Evolutionary conservation across 2,329 filamentous ascomycete genomes (phyloP), one percentile per base, ranked within the genome.

Genomic region (Curvularia spicifera): DNA sequence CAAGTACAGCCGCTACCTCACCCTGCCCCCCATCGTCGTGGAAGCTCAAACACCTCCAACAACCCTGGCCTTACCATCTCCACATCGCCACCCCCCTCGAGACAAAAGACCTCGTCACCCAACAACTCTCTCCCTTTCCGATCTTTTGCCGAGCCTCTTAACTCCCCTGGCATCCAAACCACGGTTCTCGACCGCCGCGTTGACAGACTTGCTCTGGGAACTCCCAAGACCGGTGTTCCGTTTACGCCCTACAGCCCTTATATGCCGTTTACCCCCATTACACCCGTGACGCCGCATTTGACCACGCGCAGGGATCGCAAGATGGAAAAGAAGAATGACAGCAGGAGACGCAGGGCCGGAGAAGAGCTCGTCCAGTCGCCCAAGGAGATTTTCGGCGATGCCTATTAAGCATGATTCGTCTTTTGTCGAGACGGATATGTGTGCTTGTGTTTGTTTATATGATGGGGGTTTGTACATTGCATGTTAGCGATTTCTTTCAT

Each of bases 221-320:
- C 85, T 3, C 87, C 87, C 0, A 76, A 78, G 20, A 83, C 81
- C 0, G 85, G 84, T 0, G 80, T 86, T 24, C 84, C 84, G 45
- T 89, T 87, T 2, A 90, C 89, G 22, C 90, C 90, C 1, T 93
- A 93, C 75, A 87, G 85, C 54, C 89, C 91, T 0, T 94, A 93
- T 67, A 91, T 93, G 80, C 91, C 91, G 0, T 91, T 88, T 72
- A 90, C 88, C 6, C 89, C 90, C 1, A 81, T 91, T 47, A 84
- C 92, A 50, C 91, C 91, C 1, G 85, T 93, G 48, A 93, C 91
- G 29, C 90, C 91, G n/a, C 86, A 85, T 20, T 78, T 94, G 46
- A 87, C 91, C 15, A 91, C 87, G 24, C 86, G 83, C 75, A 84
- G 86, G 61, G 90, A 93, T 71, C 79, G 89, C 28, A 91, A 89